These are phyloP conservation scores for Lactarius sp. DNA, from an alignment of 768 basidiomycete species.

Conservation along the genomic window DNA sequence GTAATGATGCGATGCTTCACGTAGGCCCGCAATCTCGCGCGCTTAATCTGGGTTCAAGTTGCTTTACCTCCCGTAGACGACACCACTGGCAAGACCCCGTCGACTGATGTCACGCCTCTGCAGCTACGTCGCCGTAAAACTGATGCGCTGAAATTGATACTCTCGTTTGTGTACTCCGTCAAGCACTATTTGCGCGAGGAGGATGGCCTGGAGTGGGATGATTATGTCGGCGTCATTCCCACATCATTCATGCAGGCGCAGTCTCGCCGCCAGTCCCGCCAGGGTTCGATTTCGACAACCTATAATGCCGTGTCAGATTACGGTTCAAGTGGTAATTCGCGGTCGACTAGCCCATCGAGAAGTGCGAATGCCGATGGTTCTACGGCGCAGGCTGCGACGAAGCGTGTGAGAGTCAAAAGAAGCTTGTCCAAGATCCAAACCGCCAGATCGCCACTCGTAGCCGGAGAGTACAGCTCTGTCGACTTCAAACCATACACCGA, in stretches of 20 bases:
- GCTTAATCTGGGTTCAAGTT: conserved; percentile 77
- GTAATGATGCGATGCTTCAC: conserved; percentile 1
- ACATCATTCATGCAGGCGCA: conserved; percentile 45
- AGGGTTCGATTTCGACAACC: conserved; percentile 32
- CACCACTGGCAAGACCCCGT: conserved; percentile 50
- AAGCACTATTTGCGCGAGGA: conserved; percentile 84
- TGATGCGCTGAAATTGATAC: conserved; percentile 60
- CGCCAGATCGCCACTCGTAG: conserved; percentile 59
- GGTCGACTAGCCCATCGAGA: conserved; percentile 15
- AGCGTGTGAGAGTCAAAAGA: conserved; percentile 64
- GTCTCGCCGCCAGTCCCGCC: conserved; percentile 28
- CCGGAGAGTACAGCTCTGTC: conserved; percentile 47
- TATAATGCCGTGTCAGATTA: conserved; percentile 32
- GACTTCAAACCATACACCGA: conserved; percentile 54
- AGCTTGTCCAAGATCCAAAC: conserved; percentile 53
- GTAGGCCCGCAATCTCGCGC: conserved; percentile 66
- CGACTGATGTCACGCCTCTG: conserved; percentile 39
- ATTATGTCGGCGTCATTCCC: conserved; percentile 65
- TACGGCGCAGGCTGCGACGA: conserved; percentile 33
- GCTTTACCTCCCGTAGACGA: conserved; percentile 55
- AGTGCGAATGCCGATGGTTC: conserved; percentile 10
- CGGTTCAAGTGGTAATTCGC: conserved; percentile 22
- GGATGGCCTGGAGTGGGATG: conserved; percentile 65
- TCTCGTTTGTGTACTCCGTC: conserved; percentile 66
- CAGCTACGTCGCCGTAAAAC: conserved; percentile 65